Evolutionary conservation across 495 filamentous ascomycete genomes (phyloP), one percentile per base, ranked within the genome.

Genomic region (Aspergillus diversus): DNA sequence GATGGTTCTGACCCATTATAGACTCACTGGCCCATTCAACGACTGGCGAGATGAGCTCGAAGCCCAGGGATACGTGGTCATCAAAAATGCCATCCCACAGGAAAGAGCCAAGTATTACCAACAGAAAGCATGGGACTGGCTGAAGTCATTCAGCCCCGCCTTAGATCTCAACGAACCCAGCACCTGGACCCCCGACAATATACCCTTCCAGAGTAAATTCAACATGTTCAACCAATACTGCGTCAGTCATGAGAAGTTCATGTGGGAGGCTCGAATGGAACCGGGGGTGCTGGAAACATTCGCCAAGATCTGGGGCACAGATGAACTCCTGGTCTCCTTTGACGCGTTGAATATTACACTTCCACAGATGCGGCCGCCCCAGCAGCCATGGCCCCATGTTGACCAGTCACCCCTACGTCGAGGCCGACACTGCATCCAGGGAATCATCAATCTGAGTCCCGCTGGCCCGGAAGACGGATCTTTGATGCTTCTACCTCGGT

Each of bases 201-300:
- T 79, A 1, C 76, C 76, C 2, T 60, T 70, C 2, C 68, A 73
- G 8, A 72, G 62, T 56, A 71, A 70, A 32, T 61, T 64, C 31
- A 75, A 70, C 35, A 73, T 67, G 3, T 77, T 69, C 59, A 56
- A 61, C 33, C 47, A 55, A 7, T 81, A 81, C 56, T 65, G 64
- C 1, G 73, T 77, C 4, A 66, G 66, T 4, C 80, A 81, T 56
- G 80, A 82, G 57, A 77, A 75, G 33, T 80, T 80, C 66, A 75
- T 80, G 64, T 82, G 80, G 79, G 75, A 81, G 6, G 79, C 66
- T 16, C 72, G 79, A 5, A 63, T 66, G 54, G 78, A 80, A 55
- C 73, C 75, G 1, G 72, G 67, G 9, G 68, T 79, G 7, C 3
- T 78, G 8, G 72, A 73, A 0, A 70, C 75, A 7, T 79, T 80